These are phyloP conservation scores for Alternaria gaisen DNA, from an alignment of 2,329 filamentous ascomycete species.

Conservation along the genomic window DNA sequence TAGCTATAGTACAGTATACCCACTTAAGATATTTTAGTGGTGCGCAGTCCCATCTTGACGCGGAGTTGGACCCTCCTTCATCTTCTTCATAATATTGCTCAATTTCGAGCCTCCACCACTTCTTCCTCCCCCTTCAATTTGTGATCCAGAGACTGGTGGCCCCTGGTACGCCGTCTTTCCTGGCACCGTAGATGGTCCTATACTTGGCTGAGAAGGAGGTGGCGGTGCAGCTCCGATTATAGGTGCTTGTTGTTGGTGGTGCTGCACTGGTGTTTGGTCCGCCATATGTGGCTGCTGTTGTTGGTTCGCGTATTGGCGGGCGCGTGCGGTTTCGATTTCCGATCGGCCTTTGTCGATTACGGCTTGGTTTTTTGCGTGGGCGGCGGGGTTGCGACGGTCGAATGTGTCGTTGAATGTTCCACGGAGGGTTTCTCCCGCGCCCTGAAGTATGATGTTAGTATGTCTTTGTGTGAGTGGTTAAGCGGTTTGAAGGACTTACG, in stretches of 20 bases:
- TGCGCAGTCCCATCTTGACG: conserved; percentile 16
- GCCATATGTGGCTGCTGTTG: conserved; percentile 11
- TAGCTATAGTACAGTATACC: neutral
- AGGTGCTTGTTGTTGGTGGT: conserved; percentile 5
- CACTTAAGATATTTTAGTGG: neutral
- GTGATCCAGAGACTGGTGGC: conserved; percentile 34
- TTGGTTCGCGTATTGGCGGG: conserved; percentile 11
- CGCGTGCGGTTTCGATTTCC: conserved; percentile 41
- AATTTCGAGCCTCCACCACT: conserved; percentile 35
- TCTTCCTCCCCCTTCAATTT: conserved; percentile 29
- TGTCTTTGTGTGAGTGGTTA: neutral
- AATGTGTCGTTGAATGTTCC: conserved; percentile 47
- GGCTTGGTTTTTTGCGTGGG: conserved; percentile 46
- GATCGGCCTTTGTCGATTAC: conserved; percentile 42
- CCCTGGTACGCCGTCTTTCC: conserved; percentile 27
- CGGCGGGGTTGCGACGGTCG: conserved; percentile 41
- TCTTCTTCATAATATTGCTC: conserved; percentile 47
- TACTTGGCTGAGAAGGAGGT: neutral
- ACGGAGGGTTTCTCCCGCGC: conserved; percentile 48
- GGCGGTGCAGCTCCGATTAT: neutral
- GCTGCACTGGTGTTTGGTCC: conserved; percentile 14
- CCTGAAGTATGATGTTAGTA: conserved; percentile 29
- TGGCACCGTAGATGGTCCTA: conserved; percentile 6
- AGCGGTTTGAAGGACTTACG: conserved; percentile 29
- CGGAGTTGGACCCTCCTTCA: conserved; percentile 41